Percentiles rank a stretch among this genome's conserved stretches.
These are phyloP conservation scores for Phaeotremella skinneri DNA, from an alignment of 768 basidiomycete species.

Conservation along the genomic window DNA sequence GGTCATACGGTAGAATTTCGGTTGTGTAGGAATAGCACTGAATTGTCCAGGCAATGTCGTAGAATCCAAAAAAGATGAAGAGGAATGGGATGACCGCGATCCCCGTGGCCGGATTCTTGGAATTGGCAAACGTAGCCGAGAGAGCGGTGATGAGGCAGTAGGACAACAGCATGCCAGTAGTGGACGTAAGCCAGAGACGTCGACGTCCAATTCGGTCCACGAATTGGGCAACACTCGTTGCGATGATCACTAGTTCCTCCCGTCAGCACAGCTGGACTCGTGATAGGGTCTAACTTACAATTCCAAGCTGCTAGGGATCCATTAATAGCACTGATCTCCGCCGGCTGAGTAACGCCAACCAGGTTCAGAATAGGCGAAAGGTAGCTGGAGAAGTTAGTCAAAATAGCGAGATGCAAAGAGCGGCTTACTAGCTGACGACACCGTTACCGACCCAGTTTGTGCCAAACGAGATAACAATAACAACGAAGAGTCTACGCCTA, in stretches of 20 bases:
- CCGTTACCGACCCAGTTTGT: slow-evolving; percentile 41
- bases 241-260: slow-evolving; percentile 20
- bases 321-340: slow-evolving; percentile 41
- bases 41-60: slow-evolving; percentile 10
- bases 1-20: slow-evolving; percentile 59
- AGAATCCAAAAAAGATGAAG: slow-evolving; percentile 22
- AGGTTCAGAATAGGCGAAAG: slow-evolving; percentile 39
- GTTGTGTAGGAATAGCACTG: slow-evolving; percentile 12
- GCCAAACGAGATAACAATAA: slow-evolving; percentile 25
- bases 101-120: slow-evolving; percentile 22
- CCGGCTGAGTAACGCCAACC: slow-evolving; percentile 36
- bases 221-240: slow-evolving; percentile 18
- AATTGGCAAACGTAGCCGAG: slow-evolving; percentile 36
- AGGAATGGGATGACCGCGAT: slow-evolving; percentile 35
- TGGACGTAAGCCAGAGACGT: slow-evolving; percentile 26
- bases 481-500: slow-evolving; percentile 26
- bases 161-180: slow-evolving; percentile 25
- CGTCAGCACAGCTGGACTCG: slow-evolving; percentile 1
- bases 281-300: slow-evolving; percentile 22
- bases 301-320: slow-evolving; percentile 35
- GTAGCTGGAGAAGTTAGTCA: slow-evolving; percentile 32
- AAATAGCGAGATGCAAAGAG: slow-evolving; percentile 13
- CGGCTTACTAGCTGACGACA: slow-evolving; percentile 33
- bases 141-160: slow-evolving; percentile 30
- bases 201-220: slow-evolving; percentile 43